phyloP scores from a whole-genome alignment of 179 eudicot genomes.

The Beta corolliflora region DNA sequence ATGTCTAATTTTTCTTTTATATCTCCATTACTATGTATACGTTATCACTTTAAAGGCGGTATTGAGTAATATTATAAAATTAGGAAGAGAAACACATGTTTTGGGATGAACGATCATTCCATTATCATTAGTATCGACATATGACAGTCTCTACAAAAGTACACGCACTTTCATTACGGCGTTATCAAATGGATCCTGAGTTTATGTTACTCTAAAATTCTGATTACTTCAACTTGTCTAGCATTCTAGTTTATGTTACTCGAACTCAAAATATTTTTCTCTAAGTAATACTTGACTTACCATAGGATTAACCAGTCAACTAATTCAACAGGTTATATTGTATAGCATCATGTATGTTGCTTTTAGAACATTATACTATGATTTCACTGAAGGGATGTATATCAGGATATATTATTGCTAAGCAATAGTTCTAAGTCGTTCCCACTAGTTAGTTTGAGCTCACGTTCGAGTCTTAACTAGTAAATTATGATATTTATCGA shows the following conservation, averaged over 20 bases:
- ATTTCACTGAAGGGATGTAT: not conserved
- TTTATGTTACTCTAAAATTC: no score
- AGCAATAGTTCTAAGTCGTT: not conserved
- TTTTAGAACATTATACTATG: not conserved
- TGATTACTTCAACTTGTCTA: not conserved
- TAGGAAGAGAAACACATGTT: no score
- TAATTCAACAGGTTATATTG: not conserved
- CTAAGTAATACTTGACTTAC: not conserved
- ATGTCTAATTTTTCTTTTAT: no score
- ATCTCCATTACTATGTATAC: no score
- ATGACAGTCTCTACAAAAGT: no score
- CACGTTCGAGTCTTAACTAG: not conserved
- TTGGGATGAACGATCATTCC: no score
- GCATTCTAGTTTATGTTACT: not conserved
- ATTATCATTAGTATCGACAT: no score
- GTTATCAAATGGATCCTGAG: no score
- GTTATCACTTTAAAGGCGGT: no score
- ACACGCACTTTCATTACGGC: no score
- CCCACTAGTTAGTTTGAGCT: not conserved
- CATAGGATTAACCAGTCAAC: not conserved
- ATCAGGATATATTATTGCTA: no score
- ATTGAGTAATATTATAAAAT: no score
- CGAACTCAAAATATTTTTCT: not conserved
- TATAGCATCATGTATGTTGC: not conserved
- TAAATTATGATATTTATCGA: not conserved